Evolutionary conservation across 1,139 yeast genomes (phyloP).

Genomic region (Pichia sp.): DNA sequence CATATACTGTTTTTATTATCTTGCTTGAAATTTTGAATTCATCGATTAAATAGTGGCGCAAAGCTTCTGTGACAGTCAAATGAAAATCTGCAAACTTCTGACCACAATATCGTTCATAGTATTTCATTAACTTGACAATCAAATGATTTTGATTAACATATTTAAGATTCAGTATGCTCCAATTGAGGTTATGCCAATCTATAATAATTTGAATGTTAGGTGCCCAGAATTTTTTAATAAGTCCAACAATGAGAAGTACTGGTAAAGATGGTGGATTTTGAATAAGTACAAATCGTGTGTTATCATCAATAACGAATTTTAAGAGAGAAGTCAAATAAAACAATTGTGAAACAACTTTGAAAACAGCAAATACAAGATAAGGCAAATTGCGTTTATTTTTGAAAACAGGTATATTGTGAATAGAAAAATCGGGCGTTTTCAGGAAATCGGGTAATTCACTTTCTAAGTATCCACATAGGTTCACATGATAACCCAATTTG

Average conservation of each 20-base stretch:
- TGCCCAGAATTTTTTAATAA: slow-evolving; percentile 45
- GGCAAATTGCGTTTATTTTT: slow-evolving; percentile 41
- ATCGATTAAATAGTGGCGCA: slow-evolving; percentile 53
- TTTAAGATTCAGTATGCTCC: slow-evolving; percentile 67
- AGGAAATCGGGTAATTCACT: slow-evolving; percentile 46
- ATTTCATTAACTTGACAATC: slow-evolving; percentile 50
- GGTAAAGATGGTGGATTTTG: slow-evolving; percentile 97
- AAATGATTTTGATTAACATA: slow-evolving; percentile 49
- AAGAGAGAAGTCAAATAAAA: slow-evolving; percentile 40
- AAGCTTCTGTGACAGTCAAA: slow-evolving; percentile 70
- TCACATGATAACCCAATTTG: slow-evolving; percentile 64
- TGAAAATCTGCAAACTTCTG: slow-evolving; percentile 53
- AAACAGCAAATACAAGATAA: slow-evolving; percentile 49
- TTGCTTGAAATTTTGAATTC: slow-evolving; percentile 43
- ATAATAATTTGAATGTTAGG: slow-evolving; percentile 60
- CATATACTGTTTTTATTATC: slow-evolving; percentile 49
- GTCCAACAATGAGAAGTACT: slow-evolving; percentile 53
- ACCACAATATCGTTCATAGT: slow-evolving; percentile 55
- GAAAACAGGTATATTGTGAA: slow-evolving; percentile 42
- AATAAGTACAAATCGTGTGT: slow-evolving; percentile 51
- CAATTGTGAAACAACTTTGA: slow-evolving; percentile 56
- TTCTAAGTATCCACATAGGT: slow-evolving; percentile 78
- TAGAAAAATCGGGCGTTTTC: slow-evolving; percentile 39
- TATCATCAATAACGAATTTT: slow-evolving; percentile 51
- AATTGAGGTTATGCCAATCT: slow-evolving; percentile 97